Evolutionary conservation across 805 yeast genomes (phyloP).

Genomic region (Vanderwaltozyma verrucispora): DNA sequence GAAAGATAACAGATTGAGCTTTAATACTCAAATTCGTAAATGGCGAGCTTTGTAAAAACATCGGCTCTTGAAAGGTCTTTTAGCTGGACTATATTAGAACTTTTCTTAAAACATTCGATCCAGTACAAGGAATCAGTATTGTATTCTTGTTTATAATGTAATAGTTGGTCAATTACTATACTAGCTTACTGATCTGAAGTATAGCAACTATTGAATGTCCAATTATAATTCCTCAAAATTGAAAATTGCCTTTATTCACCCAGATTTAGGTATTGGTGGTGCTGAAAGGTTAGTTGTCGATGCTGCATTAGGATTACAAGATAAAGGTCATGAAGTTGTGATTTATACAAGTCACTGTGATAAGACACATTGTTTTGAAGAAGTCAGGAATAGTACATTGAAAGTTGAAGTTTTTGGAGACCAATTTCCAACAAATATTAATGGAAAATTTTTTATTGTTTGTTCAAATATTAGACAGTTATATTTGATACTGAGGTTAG

Average conservation of each 20-base stretch:
- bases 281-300: constrained; percentile 97
- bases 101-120: too few relatives aligned
- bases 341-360: constrained; percentile 91
- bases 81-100: too few relatives aligned
- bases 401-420: constrained; percentile 73
- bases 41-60: too few relatives aligned
- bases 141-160: too few relatives aligned
- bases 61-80: too few relatives aligned
- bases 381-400: constrained; percentile 50
- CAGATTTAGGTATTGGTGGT: constrained; percentile 95
- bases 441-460: constrained; percentile 62
- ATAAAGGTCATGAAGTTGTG: constrained; percentile 48
- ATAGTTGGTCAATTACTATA: too few relatives aligned
- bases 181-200: background rate
- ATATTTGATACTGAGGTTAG: constrained; percentile 43
- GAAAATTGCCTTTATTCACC: constrained; percentile 82
- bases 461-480: constrained; percentile 81
- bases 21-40: too few relatives aligned
- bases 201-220: background rate
- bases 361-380: constrained; percentile 80
- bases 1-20: too few relatives aligned
- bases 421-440: constrained; percentile 59
- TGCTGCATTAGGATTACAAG: constrained; percentile 80
- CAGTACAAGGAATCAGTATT: too few relatives aligned
- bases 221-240: constrained; percentile 9